Evolutionary conservation across 1,139 yeast species (phyloP).

Genomic region (Pichia sp.): DNA sequence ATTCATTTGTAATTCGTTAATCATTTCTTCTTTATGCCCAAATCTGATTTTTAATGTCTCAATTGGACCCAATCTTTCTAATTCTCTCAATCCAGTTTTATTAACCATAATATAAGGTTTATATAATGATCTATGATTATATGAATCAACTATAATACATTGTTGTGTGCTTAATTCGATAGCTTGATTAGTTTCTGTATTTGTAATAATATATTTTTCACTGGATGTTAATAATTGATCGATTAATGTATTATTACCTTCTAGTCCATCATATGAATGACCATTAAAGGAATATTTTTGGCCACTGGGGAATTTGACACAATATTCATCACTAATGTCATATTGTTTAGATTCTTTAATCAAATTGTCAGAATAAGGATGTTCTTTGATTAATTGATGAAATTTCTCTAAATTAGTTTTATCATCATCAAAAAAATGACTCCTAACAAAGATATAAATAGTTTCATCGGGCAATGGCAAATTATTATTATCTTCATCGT

Average conservation of each 20-base stretch:
- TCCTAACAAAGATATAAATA: not conserved
- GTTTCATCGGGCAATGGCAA: not conserved
- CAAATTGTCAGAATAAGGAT: not conserved
- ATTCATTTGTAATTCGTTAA: not conserved
- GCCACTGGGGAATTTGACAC: constrained; percentile 6
- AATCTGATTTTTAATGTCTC: constrained; percentile 10
- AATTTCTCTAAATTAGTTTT: not conserved
- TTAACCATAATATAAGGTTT: constrained; percentile 39
- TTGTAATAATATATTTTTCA: constrained; percentile 15
- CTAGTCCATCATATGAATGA: constrained; percentile 16
- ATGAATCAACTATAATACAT: constrained; percentile 38
- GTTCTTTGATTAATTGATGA: not conserved
- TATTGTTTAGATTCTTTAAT: not conserved
- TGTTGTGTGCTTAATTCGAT: constrained; percentile 34
- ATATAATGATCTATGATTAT: constrained; percentile 23
- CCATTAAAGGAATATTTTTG: constrained; percentile 7
- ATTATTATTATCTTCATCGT: not conserved
- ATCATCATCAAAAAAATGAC: not conserved
- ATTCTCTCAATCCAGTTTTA: constrained; percentile 33
- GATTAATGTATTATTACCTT: constrained; percentile 9
- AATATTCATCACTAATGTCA: not conserved
- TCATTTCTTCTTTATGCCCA: not conserved
- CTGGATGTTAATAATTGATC: constrained; percentile 17
- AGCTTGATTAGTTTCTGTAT: constrained; percentile 10
- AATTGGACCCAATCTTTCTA: constrained; percentile 22